Base-by-base conservation (phyloP, 345 rosid genomes). In the Anastatica hierochuntica region DNA sequence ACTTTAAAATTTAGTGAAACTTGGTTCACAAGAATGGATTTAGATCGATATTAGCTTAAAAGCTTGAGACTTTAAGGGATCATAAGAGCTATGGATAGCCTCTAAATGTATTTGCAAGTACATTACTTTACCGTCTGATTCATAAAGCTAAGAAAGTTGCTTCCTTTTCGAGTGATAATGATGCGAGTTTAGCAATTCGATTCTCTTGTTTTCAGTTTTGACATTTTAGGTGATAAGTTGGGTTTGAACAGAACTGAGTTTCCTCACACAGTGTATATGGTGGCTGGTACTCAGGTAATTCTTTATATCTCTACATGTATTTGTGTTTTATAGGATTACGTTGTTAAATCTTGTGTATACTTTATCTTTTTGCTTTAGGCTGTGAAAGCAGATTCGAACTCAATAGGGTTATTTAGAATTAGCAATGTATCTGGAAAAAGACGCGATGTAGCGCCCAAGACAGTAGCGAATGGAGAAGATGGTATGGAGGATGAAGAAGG, bases 241-340 rank as follows among this genome's bases (percentile, higher is more conserved):
- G 97, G 97, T 40, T 70, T 90, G 72, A 80, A 80, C 27, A 79
- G 94, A 63, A 83, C 76, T 14, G 95, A 85, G 60, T 85, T 94
- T 70, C 95, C 99, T 5, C 90, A 92, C 68, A 77, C 84, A 0
- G 70, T 73, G 27, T 92, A 85, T 72, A 79, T 85, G 53, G 83
- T 94, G 50, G 84, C 96, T 11, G 97, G 95, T 29, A 88, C 97
- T 65, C 97, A 92, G 79, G 97, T 88, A 41, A 18, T 31, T 65
- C 97, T 59, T 40, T 30, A 3, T 40, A 2, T 53, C 34, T 53
- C 47, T 1, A 4, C 40, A 16, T 51, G 19, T 6, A 51, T 29
- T 23, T 3, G 21, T 20, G 33, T 27, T 5, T 44, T 16, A 7
- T 6, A 33, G 0, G 0, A 8, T 6, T 26, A 6, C n/a, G 27